Evolutionary conservation across 108 stramenopile species (phyloP), one percentile per base, ranked within the genome.

Genomic region (Fragilaria radians): DNA sequence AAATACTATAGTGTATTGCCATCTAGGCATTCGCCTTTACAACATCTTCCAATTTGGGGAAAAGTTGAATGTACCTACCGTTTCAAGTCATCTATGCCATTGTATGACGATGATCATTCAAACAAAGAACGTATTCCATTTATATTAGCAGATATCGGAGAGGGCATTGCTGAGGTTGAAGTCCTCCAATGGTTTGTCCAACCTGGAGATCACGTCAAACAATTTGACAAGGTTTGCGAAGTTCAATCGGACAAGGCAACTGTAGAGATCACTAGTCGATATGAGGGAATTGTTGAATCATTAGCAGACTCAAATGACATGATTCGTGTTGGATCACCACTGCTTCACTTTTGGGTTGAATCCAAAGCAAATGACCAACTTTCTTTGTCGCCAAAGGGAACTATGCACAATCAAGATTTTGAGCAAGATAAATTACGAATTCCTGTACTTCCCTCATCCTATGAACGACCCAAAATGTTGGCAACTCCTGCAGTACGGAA

Each of bases 191-290:
- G 95, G 96, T 95, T 85, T 54, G 92, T 98, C 17, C 42, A 70
- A 27, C 77, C 73, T 11, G 96, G 96, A 14, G 94, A 97, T 9
- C 51, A 51, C 5, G 83, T 99, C 1, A 53, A 68, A 30, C 90
- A 97, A 74, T 99, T 99, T 63, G 96, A 99, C 63, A 74, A 73
- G 14, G 71, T 99, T 19, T 97, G 97, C 55, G 91, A 97, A 77
- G 98, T 98, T 0, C 96, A 97, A 66, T 73, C 69, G 48, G 98
- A 99, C 68, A 99, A 99, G 80, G 97, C 98, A n/a, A 91, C 89
- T 4, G 97, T 97, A 0, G 97, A 97, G 66, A 98, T 99, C 51
- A 95, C 98, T 7, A 78, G 77, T 36, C 85, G 98, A 18, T 99
- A 80, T 65, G 96, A 95, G 54, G 98, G 98, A 36, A 63, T 70